These are phyloP conservation scores for Ceratonia siliqua DNA, from an alignment of 306 rosid genomes.

Conservation along the genomic window DNA sequence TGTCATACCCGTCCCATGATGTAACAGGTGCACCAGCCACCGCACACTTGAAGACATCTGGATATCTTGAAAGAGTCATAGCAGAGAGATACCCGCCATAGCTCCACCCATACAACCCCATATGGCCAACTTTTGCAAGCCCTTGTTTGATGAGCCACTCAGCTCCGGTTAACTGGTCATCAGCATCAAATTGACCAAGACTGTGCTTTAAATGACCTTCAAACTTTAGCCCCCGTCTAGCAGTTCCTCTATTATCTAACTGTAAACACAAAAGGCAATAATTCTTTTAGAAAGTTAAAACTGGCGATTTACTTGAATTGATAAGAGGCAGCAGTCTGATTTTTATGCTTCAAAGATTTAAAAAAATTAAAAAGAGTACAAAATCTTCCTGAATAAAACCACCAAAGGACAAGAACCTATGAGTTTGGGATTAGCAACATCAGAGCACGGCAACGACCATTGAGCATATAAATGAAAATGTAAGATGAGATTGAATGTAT, in stretches of 20 bases:
- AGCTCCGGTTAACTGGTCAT: constrained; percentile 87
- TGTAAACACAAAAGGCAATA: constrained; percentile 41
- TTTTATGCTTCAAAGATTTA: neutral
- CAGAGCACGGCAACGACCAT: neutral
- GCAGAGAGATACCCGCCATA: constrained; percentile 96
- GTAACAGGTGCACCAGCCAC: constrained; percentile 91
- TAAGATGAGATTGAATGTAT: neutral
- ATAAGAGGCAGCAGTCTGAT: neutral
- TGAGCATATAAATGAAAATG: constrained; percentile 5
- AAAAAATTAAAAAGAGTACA: neutral
- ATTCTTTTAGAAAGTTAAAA: constrained; percentile 11
- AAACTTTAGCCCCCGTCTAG: constrained; percentile 85
- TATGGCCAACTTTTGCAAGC: constrained; percentile 69
- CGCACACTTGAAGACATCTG: constrained; percentile 74
- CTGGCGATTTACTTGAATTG: neutral
- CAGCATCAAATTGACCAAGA: constrained; percentile 76
- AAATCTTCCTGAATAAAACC: neutral
- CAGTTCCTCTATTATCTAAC: constrained; percentile 94
- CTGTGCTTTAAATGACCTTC: constrained; percentile 69
- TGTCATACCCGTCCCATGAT: constrained; percentile 95
- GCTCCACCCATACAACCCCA: constrained; percentile 97
- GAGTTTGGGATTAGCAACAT: constrained; percentile 7
- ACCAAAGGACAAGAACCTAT: neutral
- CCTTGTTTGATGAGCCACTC: constrained; percentile 86
- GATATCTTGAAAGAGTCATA: constrained; percentile 70